These are phyloP conservation scores for Dactylonectria macrodidyma DNA, from an alignment of 2,329 filamentous ascomycete species.

Conservation along the genomic window DNA sequence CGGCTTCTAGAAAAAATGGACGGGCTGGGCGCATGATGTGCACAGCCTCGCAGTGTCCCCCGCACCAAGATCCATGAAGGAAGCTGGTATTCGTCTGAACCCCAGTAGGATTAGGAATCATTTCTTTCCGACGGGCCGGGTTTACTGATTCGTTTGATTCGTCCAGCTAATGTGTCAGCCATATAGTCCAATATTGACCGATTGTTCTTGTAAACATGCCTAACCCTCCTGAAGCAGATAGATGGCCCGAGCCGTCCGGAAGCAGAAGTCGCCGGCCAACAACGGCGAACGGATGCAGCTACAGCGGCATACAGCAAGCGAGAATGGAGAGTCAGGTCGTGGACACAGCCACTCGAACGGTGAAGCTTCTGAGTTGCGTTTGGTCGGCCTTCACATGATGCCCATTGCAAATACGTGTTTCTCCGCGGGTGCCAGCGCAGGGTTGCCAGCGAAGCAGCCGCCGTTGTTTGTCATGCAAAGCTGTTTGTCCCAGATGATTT, in stretches of 20 bases:
- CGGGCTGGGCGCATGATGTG: neutral
- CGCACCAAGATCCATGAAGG: neutral
- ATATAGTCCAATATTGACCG: neutral
- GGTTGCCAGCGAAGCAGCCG: slow-evolving; percentile 1
- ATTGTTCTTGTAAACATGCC: too few relatives aligned
- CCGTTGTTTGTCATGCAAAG: neutral
- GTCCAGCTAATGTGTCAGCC: neutral
- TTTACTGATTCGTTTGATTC: neutral
- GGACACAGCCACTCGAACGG: neutral
- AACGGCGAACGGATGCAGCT: too few relatives aligned
- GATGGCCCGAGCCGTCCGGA: neutral
- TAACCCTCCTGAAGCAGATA: neutral
- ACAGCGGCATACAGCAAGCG: neutral
- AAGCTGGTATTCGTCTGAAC: neutral
- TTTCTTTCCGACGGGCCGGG: neutral
- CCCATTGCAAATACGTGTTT: neutral
- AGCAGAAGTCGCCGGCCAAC: neutral
- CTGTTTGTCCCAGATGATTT: too few relatives aligned
- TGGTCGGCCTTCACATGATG: neutral
- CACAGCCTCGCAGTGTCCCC: neutral
- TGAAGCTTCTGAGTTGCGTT: neutral
- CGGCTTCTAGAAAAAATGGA: neutral
- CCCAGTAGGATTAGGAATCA: neutral
- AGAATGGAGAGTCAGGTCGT: neutral
- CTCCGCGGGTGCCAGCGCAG: neutral